phyloP scores from a whole-genome alignment of 140 eudicot genomes.

The Flaveria floridana region DNA sequence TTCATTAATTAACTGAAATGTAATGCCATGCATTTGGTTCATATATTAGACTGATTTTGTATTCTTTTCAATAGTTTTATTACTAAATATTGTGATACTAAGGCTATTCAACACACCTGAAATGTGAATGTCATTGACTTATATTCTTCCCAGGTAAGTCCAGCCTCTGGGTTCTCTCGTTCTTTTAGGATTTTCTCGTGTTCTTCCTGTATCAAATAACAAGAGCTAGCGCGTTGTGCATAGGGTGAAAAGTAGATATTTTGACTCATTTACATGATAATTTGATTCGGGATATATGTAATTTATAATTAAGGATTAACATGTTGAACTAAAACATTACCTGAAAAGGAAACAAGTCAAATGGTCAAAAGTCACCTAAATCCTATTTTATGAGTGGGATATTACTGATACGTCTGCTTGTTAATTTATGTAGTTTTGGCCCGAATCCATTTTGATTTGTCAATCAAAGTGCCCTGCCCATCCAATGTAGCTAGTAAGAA shows the following conservation, averaged over 20 bases:
- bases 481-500: neutral
- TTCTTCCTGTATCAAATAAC: slow-evolving; percentile 51
- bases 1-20: slow-evolving; percentile 72
- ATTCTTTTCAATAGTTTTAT: neutral
- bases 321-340: too few relatives aligned
- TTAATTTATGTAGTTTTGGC: neutral
- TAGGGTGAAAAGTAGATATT: too few relatives aligned
- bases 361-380: neutral
- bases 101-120: slow-evolving; percentile 26
- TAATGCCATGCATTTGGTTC: slow-evolving; percentile 21
- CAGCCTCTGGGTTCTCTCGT: slow-evolving; percentile 49
- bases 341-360: too few relatives aligned
- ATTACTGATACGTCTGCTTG: too few relatives aligned
- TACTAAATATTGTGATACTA: neutral
- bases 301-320: too few relatives aligned
- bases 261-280: too few relatives aligned
- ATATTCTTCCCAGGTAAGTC: slow-evolving; percentile 70
- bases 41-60: neutral
- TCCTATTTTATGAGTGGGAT: neutral
- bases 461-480: neutral
- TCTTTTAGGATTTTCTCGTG: slow-evolving; percentile 54
- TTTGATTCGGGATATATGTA: too few relatives aligned
- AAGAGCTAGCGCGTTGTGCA: neutral
- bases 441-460: neutral
- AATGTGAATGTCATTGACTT: slow-evolving; percentile 74